Base-by-base conservation (phyloP, 495 filamentous ascomycete species). In the Aspergillus campestris region DNA sequence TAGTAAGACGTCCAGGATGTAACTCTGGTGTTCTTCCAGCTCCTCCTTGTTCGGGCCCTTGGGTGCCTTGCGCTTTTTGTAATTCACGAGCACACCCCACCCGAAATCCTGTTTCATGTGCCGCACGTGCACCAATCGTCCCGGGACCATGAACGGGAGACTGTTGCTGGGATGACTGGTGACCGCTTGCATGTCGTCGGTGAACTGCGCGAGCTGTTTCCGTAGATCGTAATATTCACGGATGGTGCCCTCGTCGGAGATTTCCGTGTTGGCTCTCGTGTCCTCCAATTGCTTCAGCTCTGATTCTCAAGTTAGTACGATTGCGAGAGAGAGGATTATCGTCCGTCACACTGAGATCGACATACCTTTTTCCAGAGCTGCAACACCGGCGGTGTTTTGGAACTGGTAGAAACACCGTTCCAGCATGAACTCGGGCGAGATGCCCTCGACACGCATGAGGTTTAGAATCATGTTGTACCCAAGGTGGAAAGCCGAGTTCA, bases 381-480 rank as follows among this genome's bases (percentile, higher is more conserved):
- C 82, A 38, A 95, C 85, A 52, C 83, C 84, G 3, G 88, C 84
- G 7, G 87, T 86, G 53, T 92, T 95, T 62, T 98, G 92, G 65
- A 98, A 98, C 63, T 98, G 94, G 64, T 85, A 94, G 71, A 98
- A 98, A 56, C 94, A 97, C 51, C 82, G 77, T 67, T 95, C 87
- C 11, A 98, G 73, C 92, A 98, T 97, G 62, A 82, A 96, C 52
- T 97, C 89, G 8, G 92, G 94, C 7, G 87, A 95, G 40, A 98
- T 92, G 9, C 87, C 90, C 60, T 97, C 92, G 31, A 97, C 89
- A 67, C 92, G 77, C 71, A 95, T 85, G 41, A 98, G 69, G 53
- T 98, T 98, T 47, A 98, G 70, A 57, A 98, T 83, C 92, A 97
- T 98, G 65, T 97, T 98, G 71, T 98, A 97, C n/a, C 92, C 89